A percentile compares a stretch with the other conserved stretches of the same genome.
Conservation (phyloP, 2,329 filamentous ascomycete species). For the Botryotinia globosa region DNA sequence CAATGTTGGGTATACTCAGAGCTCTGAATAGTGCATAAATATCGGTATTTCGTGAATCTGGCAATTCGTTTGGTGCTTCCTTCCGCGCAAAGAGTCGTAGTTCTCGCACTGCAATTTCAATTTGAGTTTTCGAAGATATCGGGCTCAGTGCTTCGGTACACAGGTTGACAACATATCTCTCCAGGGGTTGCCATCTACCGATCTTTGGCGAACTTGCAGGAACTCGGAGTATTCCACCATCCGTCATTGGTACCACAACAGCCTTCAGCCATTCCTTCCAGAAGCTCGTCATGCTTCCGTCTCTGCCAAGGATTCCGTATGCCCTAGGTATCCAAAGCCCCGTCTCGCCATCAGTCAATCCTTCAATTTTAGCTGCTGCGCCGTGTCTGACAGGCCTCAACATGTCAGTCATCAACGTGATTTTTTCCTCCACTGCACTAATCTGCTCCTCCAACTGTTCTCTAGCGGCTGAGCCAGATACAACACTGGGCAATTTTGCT, state of each 20-base stretch:
- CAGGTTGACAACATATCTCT: constrained; percentile 94
- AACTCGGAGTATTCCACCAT: constrained; percentile 77
- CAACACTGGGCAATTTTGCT: constrained; percentile 74
- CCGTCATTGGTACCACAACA: constrained; percentile 91
- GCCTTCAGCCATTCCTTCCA: constrained; percentile 99
- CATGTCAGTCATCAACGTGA: constrained; percentile 93
- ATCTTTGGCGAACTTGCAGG: constrained; percentile 86
- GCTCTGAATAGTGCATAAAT: constrained; percentile 90
- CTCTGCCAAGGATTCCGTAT: constrained; percentile 87
- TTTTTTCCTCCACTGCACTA: constrained; percentile 94
- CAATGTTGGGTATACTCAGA: constrained; percentile 85
- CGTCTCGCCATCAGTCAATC: constrained; percentile 89
- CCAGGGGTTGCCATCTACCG: constrained; percentile 92
- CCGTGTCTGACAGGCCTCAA: constrained; percentile 88
- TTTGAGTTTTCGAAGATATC: constrained; percentile 89
- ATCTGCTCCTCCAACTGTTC: constrained; percentile 92
- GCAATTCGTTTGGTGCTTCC: constrained; percentile 89
- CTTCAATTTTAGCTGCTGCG: constrained; percentile 95
- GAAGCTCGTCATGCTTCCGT: constrained; percentile 79
- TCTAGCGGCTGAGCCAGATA: constrained; percentile 76
- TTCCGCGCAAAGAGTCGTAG: constrained; percentile 88
- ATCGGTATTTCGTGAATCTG: constrained; percentile 86
- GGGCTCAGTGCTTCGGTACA: constrained; percentile 94
- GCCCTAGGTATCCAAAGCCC: constrained; percentile 94
- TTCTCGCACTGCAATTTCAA: constrained; percentile 87